These are phyloP conservation scores for Penicilliopsis zonata DNA, from an alignment of 495 filamentous ascomycete species.

Conservation along the genomic window DNA sequence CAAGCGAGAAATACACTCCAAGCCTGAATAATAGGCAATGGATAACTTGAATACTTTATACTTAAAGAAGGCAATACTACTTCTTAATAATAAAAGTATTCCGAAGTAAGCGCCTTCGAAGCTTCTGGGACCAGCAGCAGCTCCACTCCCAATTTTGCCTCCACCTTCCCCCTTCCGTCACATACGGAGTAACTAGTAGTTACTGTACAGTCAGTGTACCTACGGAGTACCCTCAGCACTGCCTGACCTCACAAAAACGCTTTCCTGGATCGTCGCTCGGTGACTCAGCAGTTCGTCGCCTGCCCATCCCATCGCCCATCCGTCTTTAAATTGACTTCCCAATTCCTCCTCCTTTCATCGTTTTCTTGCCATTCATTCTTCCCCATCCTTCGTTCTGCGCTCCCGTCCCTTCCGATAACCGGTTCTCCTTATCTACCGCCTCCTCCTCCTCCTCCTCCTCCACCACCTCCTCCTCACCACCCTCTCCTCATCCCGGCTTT, in stretches of 20 bases:
- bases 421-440: constrained; percentile 14
- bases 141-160: background rate
- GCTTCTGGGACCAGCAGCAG: constrained; percentile 1
- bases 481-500: too few relatives aligned
- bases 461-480: constrained; percentile 21
- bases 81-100: too few relatives aligned
- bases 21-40: too few relatives aligned
- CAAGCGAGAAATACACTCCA: too few relatives aligned
- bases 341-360: constrained; percentile 2
- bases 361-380: constrained; percentile 5
- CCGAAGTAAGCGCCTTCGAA: too few relatives aligned
- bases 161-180: constrained; percentile 1
- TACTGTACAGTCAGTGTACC: background rate
- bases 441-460: constrained; percentile 27
- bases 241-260: background rate
- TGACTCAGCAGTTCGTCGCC: constrained; percentile 1
- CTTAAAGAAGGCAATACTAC: too few relatives aligned
- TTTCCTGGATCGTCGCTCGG: constrained; percentile 1
- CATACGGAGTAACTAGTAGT: background rate
- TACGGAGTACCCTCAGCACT: too few relatives aligned
- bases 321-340: constrained; percentile 1
- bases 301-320: constrained; percentile 2
- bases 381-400: constrained; percentile 9
- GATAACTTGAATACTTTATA: too few relatives aligned
- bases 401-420: constrained; percentile 18